Evolutionary conservation across 225 moss, liverwort and hornwort genomes (phyloP).

Genomic region (Bryum argenteum): DNA sequence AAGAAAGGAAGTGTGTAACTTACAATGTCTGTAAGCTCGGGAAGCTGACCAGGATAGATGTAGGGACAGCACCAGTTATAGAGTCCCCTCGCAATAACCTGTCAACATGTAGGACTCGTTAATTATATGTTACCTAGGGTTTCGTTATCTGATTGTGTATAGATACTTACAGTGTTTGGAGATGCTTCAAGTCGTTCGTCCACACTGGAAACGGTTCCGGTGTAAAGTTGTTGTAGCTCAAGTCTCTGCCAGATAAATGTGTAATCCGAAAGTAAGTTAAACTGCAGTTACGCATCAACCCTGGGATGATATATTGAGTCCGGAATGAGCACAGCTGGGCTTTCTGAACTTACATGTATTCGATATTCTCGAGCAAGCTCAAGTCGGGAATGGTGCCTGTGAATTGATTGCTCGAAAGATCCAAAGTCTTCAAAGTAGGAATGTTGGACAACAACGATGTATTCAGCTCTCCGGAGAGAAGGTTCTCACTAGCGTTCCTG

Average conservation of each 20-base stretch:
- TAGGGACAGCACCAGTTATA: conserved; percentile 32
- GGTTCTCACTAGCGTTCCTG: conserved; percentile 49
- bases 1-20: conserved; percentile 13
- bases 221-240: conserved; percentile 55
- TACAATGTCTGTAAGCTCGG: conserved; percentile 41
- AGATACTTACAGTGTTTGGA: conserved; percentile 40
- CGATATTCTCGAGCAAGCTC: conserved; percentile 35
- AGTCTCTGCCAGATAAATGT: conserved; percentile 36
- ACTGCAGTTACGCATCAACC: too few relatives aligned
- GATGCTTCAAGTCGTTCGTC: conserved; percentile 27
- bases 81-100: conserved; percentile 43
- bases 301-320: neutral
- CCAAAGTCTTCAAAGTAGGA: conserved; percentile 34
- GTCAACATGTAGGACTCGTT: conserved; percentile 16
- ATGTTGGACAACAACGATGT: conserved; percentile 31
- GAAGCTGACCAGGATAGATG: conserved; percentile 28
- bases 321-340: too few relatives aligned
- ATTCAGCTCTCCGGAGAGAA: conserved; percentile 34
- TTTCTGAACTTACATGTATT: conserved; percentile 32
- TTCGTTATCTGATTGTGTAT: neutral
- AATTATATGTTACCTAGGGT: neutral
- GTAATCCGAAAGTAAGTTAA: neutral
- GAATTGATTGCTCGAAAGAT: conserved; percentile 51
- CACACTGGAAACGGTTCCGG: conserved; percentile 41
- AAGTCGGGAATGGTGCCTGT: conserved; percentile 45